phyloP scores from a whole-genome alignment of 1,139 yeast genomes.

The Hyphopichia burtonii region DNA sequence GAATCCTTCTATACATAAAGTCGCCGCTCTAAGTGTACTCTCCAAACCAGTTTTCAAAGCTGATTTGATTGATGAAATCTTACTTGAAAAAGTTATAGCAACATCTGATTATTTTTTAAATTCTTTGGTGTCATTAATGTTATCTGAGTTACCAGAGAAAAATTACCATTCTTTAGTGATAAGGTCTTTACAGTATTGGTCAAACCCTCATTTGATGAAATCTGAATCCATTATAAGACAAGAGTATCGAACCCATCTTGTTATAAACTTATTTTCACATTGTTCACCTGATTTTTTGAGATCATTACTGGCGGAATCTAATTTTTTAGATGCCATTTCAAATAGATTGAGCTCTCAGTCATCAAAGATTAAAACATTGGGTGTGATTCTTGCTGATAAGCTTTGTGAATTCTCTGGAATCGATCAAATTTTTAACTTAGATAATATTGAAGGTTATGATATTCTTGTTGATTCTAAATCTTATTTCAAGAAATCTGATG shows the following conservation, averaged over 20 bases:
- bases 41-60: slow-evolving; percentile 6
- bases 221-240: slow-evolving; percentile 36
- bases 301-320: slow-evolving; percentile 21
- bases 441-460: slow-evolving; percentile 7
- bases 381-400: slow-evolving; percentile 46
- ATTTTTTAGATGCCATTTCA: slow-evolving; percentile 43
- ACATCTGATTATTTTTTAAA: slow-evolving; percentile 13
- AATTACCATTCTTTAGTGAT: slow-evolving; percentile 7
- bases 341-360: slow-evolving; percentile 46
- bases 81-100: slow-evolving; percentile 17
- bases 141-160: slow-evolving; percentile 7
- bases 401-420: slow-evolving; percentile 34
- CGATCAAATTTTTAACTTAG: slow-evolving; percentile 39
- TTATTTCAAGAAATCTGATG: slow-evolving; percentile 2
- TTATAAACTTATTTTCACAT: slow-evolving; percentile 26
- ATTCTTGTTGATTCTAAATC: slow-evolving; percentile 1
- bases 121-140: slow-evolving; percentile 14
- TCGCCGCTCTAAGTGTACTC: slow-evolving; percentile 7
- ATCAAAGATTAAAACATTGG: slow-evolving; percentile 39
- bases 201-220: slow-evolving; percentile 24
- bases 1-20: slow-evolving; percentile 2
- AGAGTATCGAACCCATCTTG: slow-evolving; percentile 32
- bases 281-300: slow-evolving; percentile 14
- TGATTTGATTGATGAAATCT: slow-evolving; percentile 12
- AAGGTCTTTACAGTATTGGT: slow-evolving; percentile 28